Conservation (phyloP, 2,329 filamentous ascomycete genomes). For the Talaromyces funiculosus region DNA sequence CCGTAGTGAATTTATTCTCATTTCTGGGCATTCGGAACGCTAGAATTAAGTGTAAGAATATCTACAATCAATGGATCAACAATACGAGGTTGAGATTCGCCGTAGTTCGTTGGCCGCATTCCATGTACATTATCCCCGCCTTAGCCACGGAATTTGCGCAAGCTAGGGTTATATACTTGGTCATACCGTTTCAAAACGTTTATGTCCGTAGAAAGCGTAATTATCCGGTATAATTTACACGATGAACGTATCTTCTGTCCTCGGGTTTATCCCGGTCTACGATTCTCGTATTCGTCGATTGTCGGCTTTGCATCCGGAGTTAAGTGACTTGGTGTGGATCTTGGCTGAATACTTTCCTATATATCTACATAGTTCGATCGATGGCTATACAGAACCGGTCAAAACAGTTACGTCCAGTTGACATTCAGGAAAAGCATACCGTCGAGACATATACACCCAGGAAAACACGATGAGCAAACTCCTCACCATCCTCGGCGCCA, state of each 20-base stretch:
- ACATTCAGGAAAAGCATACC: too few species aligned
- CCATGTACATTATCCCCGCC: neutral
- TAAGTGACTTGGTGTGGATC: neutral
- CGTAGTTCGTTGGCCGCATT: neutral
- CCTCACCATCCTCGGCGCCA: conserved; percentile 54
- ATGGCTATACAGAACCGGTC: too few species aligned
- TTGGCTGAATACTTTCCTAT: too few species aligned
- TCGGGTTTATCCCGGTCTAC: neutral
- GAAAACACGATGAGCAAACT: conserved; percentile 20
- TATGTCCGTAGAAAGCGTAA: neutral
- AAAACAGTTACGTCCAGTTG: too few species aligned
- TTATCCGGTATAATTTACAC: neutral
- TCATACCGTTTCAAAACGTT: too few species aligned
- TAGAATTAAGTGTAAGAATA: too few species aligned
- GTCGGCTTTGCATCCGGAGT: neutral
- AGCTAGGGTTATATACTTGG: neutral
- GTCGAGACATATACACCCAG: neutral
- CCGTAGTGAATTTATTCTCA: too few species aligned
- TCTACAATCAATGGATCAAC: neutral
- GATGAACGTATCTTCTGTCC: neutral
- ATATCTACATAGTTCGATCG: too few species aligned
- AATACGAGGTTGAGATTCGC: neutral
- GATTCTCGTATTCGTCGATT: neutral
- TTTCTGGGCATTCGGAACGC: too few species aligned
- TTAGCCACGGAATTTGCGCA: neutral